A percentile compares a stretch with the other conserved stretches of the same genome.
phyloP scores from a whole-genome alignment of 352 stramenopile species.

The Phytophthora hybrid region DNA sequence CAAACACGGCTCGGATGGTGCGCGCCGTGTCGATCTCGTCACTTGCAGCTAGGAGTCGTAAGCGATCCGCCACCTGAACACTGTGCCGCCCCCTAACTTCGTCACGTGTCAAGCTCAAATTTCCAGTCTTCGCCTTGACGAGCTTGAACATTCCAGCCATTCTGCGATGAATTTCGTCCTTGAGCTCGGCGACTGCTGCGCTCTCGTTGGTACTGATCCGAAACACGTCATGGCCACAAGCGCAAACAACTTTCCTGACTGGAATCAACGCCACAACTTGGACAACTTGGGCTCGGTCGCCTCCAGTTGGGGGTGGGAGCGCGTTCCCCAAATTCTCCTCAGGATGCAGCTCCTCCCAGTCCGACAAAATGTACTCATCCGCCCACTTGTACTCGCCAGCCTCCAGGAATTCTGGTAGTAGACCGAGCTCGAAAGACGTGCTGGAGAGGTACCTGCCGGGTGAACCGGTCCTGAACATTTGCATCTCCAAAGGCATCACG shows the following conservation, averaged over 20 bases:
- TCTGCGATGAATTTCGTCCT: slow-evolving; percentile 2
- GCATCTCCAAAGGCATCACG: neutral
- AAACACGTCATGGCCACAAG: neutral
- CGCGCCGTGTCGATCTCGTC: neutral
- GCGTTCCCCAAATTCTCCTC: neutral
- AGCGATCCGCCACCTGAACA: neutral
- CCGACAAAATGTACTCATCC: neutral
- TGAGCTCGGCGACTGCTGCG: slow-evolving; percentile 1
- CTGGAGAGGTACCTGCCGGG: neutral
- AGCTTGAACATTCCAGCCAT: slow-evolving; percentile 5
- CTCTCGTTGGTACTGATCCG: neutral
- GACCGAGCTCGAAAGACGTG: slow-evolving; percentile 1
- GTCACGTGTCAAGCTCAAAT: neutral
- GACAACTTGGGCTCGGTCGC: neutral
- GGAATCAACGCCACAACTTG: neutral
- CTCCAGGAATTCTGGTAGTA: neutral
- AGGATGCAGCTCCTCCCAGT: neutral
- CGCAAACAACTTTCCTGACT: neutral
- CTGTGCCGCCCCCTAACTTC: neutral
- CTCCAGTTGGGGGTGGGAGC: neutral
- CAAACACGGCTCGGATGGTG: neutral
- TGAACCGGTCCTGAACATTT: neutral
- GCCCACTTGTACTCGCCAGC: neutral
- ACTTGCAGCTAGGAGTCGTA: neutral
- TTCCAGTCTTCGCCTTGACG: neutral